Evolutionary conservation across 176 grass and related monocot genomes (phyloP).

Genomic region (Cymbopogon citratus): DNA sequence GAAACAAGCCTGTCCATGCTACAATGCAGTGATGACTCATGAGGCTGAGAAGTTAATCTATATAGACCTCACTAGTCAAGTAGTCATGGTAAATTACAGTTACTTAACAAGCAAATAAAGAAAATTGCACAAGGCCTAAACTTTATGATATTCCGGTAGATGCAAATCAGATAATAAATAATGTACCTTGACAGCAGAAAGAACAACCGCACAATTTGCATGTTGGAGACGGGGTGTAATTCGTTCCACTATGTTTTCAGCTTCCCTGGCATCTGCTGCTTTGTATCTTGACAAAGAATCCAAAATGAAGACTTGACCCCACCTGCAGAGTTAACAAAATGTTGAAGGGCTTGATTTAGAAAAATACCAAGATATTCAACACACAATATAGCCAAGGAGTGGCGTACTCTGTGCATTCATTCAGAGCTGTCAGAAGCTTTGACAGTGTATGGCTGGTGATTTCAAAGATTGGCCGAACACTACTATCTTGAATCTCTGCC

Average conservation of each 20-base stretch:
- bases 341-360: not conserved
- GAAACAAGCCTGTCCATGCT: not conserved
- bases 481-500: slow-evolving; percentile 94
- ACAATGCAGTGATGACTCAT: not conserved
- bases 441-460: slow-evolving; percentile 94
- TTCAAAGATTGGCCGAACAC: slow-evolving; percentile 75
- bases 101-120: slow-evolving; percentile 18
- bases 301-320: slow-evolving; percentile 99
- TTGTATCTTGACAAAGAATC: slow-evolving; percentile 90
- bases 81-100: not conserved
- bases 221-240: slow-evolving; percentile 97
- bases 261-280: slow-evolving; percentile 84
- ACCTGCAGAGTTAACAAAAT: slow-evolving; percentile 47
- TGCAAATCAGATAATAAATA: slow-evolving; percentile 16
- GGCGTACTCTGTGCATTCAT: slow-evolving; percentile 98
- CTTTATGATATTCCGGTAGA: not conserved
- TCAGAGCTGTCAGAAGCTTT: slow-evolving; percentile 95
- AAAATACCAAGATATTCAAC: slow-evolving; percentile 11
- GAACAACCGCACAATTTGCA: slow-evolving; percentile 98
- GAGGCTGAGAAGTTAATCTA: not conserved
- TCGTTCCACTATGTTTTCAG: slow-evolving; percentile 88
- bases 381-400: slow-evolving; percentile 8
- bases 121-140: slow-evolving; percentile 13
- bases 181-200: slow-evolving; percentile 94
- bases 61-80: not conserved